Conservation (phyloP, 208 protist genomes). For the Phytomonas sp. region DNA sequence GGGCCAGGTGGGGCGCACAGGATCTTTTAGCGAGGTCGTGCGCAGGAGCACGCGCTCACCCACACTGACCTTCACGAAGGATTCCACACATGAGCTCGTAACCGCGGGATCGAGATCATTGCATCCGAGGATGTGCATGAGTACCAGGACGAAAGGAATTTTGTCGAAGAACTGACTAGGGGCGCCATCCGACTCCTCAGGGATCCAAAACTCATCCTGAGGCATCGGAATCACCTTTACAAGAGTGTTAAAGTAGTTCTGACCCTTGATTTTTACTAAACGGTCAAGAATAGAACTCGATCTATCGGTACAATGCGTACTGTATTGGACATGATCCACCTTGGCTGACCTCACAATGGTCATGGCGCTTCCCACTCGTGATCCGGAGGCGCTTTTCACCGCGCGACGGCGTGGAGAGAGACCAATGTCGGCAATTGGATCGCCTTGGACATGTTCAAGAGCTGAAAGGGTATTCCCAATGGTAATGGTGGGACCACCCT, state of each 20-base stretch:
- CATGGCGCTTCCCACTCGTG: constrained; percentile 25
- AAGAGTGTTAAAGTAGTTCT: constrained; percentile 77
- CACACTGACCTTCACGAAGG: constrained; percentile 62
- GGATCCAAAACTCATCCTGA: constrained; percentile 55
- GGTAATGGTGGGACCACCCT: neutral
- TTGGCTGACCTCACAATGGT: constrained; percentile 39
- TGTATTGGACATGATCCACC: constrained; percentile 65
- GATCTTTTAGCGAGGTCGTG: constrained; percentile 42
- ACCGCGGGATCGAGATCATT: constrained; percentile 24
- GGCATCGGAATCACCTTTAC: constrained; percentile 60
- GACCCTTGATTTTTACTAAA: constrained; percentile 82
- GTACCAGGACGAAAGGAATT: constrained; percentile 42
- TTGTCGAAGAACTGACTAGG: constrained; percentile 12
- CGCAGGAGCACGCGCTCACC: constrained; percentile 54
- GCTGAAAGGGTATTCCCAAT: neutral
- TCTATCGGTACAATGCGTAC: constrained; percentile 46
- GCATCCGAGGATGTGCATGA: constrained; percentile 71
- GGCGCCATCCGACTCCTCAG: constrained; percentile 27
- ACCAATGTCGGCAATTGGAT: constrained; percentile 15
- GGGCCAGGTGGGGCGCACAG: constrained; percentile 33
- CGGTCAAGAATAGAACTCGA: constrained; percentile 73
- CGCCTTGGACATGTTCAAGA: neutral
- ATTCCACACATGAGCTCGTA: constrained; percentile 24
- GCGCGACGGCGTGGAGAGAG: constrained; percentile 14
- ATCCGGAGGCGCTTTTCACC: constrained; percentile 17